Percentiles rank a stretch among this genome's conserved stretches.
These are phyloP conservation scores for Albophoma yamanashiensis DNA, from an alignment of 2,329 filamentous ascomycete genomes.

Conservation along the genomic window DNA sequence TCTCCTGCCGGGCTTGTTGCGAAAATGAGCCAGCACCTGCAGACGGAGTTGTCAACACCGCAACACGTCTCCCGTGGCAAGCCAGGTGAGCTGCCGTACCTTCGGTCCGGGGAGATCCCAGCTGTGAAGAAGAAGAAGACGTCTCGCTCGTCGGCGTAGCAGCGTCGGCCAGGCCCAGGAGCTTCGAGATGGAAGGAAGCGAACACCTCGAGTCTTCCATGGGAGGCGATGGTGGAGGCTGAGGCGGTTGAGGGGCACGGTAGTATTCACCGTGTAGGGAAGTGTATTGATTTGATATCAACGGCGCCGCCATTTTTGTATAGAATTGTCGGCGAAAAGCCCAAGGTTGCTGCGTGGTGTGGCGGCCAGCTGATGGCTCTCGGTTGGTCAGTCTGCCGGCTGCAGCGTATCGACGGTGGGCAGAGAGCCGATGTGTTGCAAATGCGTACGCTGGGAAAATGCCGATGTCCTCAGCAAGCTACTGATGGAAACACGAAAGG, in stretches of 20 bases:
- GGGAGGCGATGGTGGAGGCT: slow-evolving; percentile 63
- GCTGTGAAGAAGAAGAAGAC: slow-evolving; percentile 35
- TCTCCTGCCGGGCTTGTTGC: background rate
- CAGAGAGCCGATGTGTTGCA: background rate
- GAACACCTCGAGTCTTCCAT: slow-evolving; percentile 75
- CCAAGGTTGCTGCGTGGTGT: background rate
- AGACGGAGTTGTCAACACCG: background rate
- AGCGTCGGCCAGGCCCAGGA: slow-evolving; percentile 73
- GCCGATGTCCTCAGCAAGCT: no score
- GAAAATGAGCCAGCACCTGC: slow-evolving; percentile 2
- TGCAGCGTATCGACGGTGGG: background rate
- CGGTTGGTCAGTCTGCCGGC: background rate
- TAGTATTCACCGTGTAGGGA: slow-evolving; percentile 7
- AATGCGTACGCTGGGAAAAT: background rate
- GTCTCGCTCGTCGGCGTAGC: slow-evolving; percentile 47
- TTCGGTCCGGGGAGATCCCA: slow-evolving; percentile 22
- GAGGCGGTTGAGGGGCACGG: slow-evolving; percentile 39
- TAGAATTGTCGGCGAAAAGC: background rate
- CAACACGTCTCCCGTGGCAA: background rate
- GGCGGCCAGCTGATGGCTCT: background rate
- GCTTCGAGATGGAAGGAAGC: slow-evolving; percentile 84
- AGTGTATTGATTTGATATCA: slow-evolving; percentile 18
- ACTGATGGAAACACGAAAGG: background rate
- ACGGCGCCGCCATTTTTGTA: slow-evolving; percentile 12
- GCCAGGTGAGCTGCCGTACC: slow-evolving; percentile 8